Evolutionary conservation across 352 stramenopile genomes (phyloP).

Genomic region (Phytophthora gonapodyides): DNA sequence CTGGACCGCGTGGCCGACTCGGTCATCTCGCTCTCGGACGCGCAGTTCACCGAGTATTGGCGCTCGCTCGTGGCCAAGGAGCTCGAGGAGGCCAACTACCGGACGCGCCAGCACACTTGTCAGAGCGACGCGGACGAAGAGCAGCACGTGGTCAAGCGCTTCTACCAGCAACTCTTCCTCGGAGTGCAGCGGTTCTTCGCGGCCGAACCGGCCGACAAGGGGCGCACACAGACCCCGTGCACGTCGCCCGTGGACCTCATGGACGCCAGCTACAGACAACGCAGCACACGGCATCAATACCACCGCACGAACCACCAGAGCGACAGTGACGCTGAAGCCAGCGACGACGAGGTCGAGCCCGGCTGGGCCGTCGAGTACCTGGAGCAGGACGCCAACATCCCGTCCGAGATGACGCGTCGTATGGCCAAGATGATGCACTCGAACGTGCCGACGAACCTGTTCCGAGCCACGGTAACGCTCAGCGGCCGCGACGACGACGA

Average conservation of each 20-base stretch:
- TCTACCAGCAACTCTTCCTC: conserved; percentile 57
- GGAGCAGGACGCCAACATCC: conserved; percentile 67
- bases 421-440: conserved; percentile 88
- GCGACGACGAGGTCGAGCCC: conserved; percentile 47
- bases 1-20: conserved; percentile 58
- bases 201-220: conserved; percentile 20
- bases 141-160: conserved; percentile 46
- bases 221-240: conserved; percentile 67
- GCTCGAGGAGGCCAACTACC: conserved; percentile 39
- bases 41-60: conserved; percentile 71
- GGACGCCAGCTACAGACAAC: conserved; percentile 35
- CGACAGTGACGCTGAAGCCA: conserved; percentile 13
- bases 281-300: conserved; percentile 18
- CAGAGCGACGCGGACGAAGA: conserved; percentile 19
- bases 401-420: conserved; percentile 60
- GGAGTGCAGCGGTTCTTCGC: conserved; percentile 58
- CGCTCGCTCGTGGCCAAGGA: conserved; percentile 58
- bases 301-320: conserved; percentile 15
- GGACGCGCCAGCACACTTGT: conserved; percentile 15
- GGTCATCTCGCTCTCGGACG: conserved; percentile 65
- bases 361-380: conserved; percentile 85
- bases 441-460: conserved; percentile 73
- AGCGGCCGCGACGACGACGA: conserved; percentile 27
- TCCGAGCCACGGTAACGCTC: conserved; percentile 66
- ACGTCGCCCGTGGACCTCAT: conserved; percentile 58